Percentiles rank a stretch among this genome's conserved stretches.
These are phyloP conservation scores for Begonia loranthoides DNA, from an alignment of 306 rosid genomes.

Conservation along the genomic window DNA sequence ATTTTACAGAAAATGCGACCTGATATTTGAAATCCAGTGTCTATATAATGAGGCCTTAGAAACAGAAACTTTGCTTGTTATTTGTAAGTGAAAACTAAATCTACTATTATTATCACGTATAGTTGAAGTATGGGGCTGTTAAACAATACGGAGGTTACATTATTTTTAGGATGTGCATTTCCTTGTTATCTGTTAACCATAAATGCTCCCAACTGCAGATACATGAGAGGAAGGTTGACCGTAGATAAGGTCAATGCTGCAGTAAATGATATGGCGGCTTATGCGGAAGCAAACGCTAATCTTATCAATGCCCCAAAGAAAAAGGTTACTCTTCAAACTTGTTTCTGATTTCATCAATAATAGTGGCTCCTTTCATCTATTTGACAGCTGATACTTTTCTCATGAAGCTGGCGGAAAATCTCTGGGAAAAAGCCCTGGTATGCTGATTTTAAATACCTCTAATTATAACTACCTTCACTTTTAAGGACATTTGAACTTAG, in stretches of 20 bases:
- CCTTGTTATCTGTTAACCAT: not conserved
- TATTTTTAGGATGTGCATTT: not conserved
- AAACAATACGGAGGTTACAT: not conserved
- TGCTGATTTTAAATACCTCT: constrained; percentile 17
- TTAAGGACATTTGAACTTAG: not conserved
- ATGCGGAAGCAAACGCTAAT: constrained; percentile 75
- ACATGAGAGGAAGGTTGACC: constrained; percentile 96
- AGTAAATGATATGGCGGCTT: constrained; percentile 64
- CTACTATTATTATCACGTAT: too few species aligned
- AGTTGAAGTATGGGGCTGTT: too few species aligned
- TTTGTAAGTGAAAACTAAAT: too few species aligned
- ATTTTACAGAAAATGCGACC: too few species aligned
- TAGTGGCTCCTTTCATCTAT: not conserved
- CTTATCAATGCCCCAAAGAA: constrained; percentile 64
- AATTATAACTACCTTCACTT: not conserved
- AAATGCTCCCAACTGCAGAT: constrained; percentile 28
- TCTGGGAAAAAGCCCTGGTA: constrained; percentile 81
- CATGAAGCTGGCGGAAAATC: constrained; percentile 65
- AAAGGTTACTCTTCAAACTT: constrained; percentile 35
- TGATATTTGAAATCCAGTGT: too few species aligned
- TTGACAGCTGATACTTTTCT: constrained; percentile 22
- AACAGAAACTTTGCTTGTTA: too few species aligned
- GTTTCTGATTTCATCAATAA: constrained; percentile 9
- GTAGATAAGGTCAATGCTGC: constrained; percentile 85
- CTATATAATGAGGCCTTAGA: too few species aligned